Conservation (phyloP, 108 stramenopile genomes). For the Nitzschia sp. region DNA sequence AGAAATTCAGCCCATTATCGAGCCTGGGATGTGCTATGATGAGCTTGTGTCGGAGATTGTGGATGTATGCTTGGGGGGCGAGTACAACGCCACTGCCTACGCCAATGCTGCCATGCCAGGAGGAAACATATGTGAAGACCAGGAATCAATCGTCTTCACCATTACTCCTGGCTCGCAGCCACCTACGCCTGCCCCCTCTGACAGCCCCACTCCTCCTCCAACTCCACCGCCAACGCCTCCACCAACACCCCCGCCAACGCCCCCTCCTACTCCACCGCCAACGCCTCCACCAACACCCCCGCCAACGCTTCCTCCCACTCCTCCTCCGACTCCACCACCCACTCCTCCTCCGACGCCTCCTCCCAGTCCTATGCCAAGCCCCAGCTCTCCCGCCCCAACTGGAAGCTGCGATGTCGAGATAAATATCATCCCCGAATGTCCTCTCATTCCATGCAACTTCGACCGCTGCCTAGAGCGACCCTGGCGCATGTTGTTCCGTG, state of each 20-base stretch:
- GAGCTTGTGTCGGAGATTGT: not conserved
- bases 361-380: not conserved
- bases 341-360: constrained; percentile 8
- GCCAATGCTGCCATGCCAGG: constrained; percentile 23
- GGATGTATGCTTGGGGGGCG: constrained; percentile 14
- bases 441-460: constrained; percentile 9
- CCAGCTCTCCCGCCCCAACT: constrained; percentile 8
- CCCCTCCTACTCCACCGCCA: not conserved
- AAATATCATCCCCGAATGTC: constrained; percentile 20
- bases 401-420: constrained; percentile 24
- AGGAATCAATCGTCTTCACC: constrained; percentile 19
- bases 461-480: constrained; percentile 20
- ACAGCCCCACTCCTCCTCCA: not conserved
- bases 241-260: not conserved
- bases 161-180: not conserved
- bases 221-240: not conserved
- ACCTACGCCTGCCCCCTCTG: not conserved
- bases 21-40: constrained; percentile 23
- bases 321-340: not conserved
- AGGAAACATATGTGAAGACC: constrained; percentile 13
- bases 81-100: constrained; percentile 13
- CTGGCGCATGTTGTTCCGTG: constrained; percentile 9
- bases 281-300: not conserved
- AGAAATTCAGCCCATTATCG: constrained; percentile 1
- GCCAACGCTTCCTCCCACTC: not conserved